These are phyloP conservation scores for Stipa capillata DNA, from an alignment of 176 grass and related monocot genomes.

Conservation along the genomic window DNA sequence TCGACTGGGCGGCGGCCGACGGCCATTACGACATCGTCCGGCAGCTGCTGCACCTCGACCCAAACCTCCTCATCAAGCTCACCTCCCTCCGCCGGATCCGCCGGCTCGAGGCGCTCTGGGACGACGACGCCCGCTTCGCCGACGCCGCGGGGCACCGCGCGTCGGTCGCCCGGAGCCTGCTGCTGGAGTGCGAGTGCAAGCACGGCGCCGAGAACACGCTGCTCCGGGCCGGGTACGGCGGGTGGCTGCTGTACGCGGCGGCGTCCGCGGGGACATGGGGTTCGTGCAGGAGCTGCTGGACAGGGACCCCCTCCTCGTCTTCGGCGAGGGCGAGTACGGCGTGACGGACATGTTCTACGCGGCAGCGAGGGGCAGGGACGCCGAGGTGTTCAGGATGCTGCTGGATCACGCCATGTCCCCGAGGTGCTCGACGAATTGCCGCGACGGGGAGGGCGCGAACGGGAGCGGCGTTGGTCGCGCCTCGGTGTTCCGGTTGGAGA, in stretches of 20 bases:
- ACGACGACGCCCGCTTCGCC: conserved; percentile 59
- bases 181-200: conserved; percentile 68
- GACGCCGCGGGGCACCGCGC: conserved; percentile 52
- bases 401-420: conserved; percentile 64
- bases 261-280: conserved; percentile 50
- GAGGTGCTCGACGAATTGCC: conserved; percentile 36
- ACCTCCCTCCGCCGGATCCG: conserved; percentile 87
- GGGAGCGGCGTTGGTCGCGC: neutral
- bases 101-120: conserved; percentile 86
- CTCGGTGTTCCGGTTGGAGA: conserved; percentile 58
- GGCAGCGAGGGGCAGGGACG: conserved; percentile 52
- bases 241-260: conserved; percentile 91
- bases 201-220: conserved; percentile 57
- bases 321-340: conserved; percentile 94
- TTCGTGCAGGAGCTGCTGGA: conserved; percentile 76
- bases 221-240: conserved; percentile 77
- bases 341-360: conserved; percentile 91
- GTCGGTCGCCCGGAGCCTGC: conserved; percentile 44
- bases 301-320: conserved; percentile 67
- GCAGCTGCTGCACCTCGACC: conserved; percentile 77
- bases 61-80: conserved; percentile 98
- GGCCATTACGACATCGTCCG: conserved; percentile 93
- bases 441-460: neutral
- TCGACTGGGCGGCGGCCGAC: conserved; percentile 84
- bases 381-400: conserved; percentile 54